Percentiles rank a stretch among this genome's conserved stretches.
Conservation (phyloP, 1,284 basidiomycete species). For the Cystobasidium sp. region DNA sequence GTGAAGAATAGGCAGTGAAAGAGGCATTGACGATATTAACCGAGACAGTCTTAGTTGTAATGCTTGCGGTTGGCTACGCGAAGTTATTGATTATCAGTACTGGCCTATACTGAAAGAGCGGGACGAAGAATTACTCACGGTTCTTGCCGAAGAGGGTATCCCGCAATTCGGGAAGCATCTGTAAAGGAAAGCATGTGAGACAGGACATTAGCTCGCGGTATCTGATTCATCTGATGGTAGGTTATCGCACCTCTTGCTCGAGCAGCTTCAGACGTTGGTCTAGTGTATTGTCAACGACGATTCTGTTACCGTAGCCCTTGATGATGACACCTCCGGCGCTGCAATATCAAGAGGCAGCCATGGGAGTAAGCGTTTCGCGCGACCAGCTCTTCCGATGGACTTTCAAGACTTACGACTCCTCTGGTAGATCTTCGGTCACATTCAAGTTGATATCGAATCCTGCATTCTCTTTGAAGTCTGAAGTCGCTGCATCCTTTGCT, state of each 20-base stretch:
- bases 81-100: conserved; percentile 61
- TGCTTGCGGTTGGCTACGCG: conserved; percentile 67
- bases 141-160: conserved; percentile 82
- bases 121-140: conserved; percentile 34
- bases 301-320: conserved; percentile 71
- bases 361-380: too few relatives aligned
- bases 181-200: not conserved
- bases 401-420: conserved; percentile 72
- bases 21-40: not conserved
- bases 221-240: not conserved
- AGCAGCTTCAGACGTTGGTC: conserved; percentile 83
- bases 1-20: too few relatives aligned
- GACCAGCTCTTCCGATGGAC: too few relatives aligned
- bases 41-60: conserved; percentile 60
- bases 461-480: conserved; percentile 73
- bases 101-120: not conserved
- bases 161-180: conserved; percentile 93
- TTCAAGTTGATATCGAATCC: conserved; percentile 69
- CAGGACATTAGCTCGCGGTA: not conserved
- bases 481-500: conserved; percentile 68
- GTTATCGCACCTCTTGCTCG: conserved; percentile 77
- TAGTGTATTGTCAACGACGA: conserved; percentile 87
- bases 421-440: conserved; percentile 70
- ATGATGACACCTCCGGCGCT: conserved; percentile 85
- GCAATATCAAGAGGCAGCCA: conserved; percentile 9